Conservation (phyloP, 139 green algal genomes). For the Picochlorum sp. region DNA sequence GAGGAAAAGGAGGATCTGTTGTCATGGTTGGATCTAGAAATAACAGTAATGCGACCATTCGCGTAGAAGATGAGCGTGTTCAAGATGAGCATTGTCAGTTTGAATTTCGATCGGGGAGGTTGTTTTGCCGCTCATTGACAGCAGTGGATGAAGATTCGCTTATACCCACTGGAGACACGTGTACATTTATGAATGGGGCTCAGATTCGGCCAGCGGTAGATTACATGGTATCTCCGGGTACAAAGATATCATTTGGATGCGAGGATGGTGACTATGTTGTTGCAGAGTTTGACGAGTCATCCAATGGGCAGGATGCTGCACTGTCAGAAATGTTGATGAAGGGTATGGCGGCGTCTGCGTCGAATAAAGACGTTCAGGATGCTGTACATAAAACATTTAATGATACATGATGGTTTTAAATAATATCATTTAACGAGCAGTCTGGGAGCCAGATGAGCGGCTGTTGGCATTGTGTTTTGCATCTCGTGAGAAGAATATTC, state of each 20-base stretch:
- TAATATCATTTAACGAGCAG: background rate
- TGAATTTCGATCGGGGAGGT: slow-evolving; percentile 15
- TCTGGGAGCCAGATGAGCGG: background rate
- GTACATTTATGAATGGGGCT: slow-evolving; percentile 21
- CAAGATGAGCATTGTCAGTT: slow-evolving; percentile 17
- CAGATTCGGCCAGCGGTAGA: slow-evolving; percentile 18
- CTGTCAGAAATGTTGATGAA: slow-evolving; percentile 15
- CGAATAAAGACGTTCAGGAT: too few species aligned
- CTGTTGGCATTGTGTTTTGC: background rate
- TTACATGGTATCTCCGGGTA: slow-evolving; percentile 10
- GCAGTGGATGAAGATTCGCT: slow-evolving; percentile 20
- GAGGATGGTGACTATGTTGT: background rate
- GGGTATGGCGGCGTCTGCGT: slow-evolving; percentile 6
- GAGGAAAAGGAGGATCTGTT: too few species aligned
- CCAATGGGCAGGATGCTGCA: background rate
- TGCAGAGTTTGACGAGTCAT: slow-evolving; percentile 13
- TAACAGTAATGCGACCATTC: background rate
- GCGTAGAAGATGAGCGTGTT: slow-evolving; percentile 3
- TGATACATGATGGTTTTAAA: background rate
- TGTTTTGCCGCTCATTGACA: slow-evolving; percentile 22
- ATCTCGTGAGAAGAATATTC: slow-evolving; percentile 5
- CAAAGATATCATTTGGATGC: background rate
- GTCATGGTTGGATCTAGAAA: too few species aligned
- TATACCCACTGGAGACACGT: slow-evolving; percentile 13
- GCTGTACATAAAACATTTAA: background rate